Conservation (phyloP, 495 filamentous ascomycete genomes). For the Penicillium tannophilum region DNA sequence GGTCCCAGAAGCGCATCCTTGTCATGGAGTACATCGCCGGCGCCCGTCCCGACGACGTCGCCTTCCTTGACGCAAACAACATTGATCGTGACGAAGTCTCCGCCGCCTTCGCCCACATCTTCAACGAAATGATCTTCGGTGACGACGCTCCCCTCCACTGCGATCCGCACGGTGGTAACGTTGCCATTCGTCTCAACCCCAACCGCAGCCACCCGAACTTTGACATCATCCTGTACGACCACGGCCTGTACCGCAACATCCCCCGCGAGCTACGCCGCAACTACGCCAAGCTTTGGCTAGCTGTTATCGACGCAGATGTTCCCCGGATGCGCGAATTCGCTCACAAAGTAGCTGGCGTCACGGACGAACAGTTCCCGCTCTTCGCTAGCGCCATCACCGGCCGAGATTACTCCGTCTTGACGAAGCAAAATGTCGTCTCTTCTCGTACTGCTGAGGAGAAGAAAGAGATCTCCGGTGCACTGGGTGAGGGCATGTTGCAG, state of each 20-base stretch:
- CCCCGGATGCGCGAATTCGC: conserved; percentile 84
- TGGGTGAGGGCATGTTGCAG: conserved; percentile 85
- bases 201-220: conserved; percentile 72
- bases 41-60: conserved; percentile 84
- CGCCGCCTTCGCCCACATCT: conserved; percentile 85
- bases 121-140: conserved; percentile 99
- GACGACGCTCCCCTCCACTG: conserved; percentile 88
- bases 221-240: conserved; percentile 97
- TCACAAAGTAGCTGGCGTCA: conserved; percentile 83
- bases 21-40: conserved; percentile 96
- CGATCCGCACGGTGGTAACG: conserved; percentile 96
- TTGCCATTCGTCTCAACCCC: conserved; percentile 80
- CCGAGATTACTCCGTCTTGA: conserved; percentile 79
- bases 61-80: conserved; percentile 77
- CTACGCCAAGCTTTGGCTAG: conserved; percentile 97
- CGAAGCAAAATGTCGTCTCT: conserved; percentile 59
- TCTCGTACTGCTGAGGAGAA: conserved; percentile 72
- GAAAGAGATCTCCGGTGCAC: conserved; percentile 73
- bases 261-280: conserved; percentile 73
- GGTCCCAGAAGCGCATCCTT: conserved; percentile 84
- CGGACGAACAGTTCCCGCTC: conserved; percentile 88
- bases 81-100: conserved; percentile 97
- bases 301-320: conserved; percentile 87
- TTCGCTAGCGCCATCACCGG: conserved; percentile 98
- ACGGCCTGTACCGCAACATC: conserved; percentile 95